Evolutionary conservation across 306 rosid genomes (phyloP), one percentile per base, ranked within the genome.

Genomic region (Sesbania bispinosa): DNA sequence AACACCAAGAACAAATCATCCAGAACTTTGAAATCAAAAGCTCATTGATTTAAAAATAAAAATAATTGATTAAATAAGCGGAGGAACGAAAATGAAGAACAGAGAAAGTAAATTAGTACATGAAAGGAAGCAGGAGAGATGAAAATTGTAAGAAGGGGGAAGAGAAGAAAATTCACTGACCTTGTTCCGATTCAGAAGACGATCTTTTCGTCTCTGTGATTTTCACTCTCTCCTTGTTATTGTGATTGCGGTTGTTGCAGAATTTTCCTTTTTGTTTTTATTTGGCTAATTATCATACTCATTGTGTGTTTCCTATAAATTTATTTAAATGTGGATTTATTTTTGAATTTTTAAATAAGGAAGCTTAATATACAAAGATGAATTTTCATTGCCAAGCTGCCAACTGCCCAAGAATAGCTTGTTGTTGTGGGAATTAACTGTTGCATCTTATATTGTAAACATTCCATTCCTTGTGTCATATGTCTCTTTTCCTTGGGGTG

Each of bases 361-460:
- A 76, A 52, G 43, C 71, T 42, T 46, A 47, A 48, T 77, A 4
- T 38, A 53, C 23, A 24, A 75, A 53, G 73, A 8, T 52, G 26
- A 58, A 72, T 32, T 85, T 65, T 78, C 76, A 53, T 59, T 80
- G 87, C 86, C 70, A 77, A 85, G 88, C 82, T 83, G 96, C 84
- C 86, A 86, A 75, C 83, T 69, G 80, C 87, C 84, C 84, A 73
- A 87, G 91, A 93, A 84, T 93, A 87, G 96, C 88, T 86, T 85
- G 87, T 68, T 79, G 85, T 78, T 87, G 72, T 85, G 86, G 86
- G 52, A 79, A 79, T 66, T 73, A 79, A 27, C 83, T 73, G 79
- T 79, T 73, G 6, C 58, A 57, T 58, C 66, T 66, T 73, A 58
- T 73, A 58, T 74, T 74, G 15, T 67, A 51, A 67, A 73, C 76